Base-by-base conservation (phyloP, 2,329 filamentous ascomycete genomes). In the Acrocalymma vagum region DNA sequence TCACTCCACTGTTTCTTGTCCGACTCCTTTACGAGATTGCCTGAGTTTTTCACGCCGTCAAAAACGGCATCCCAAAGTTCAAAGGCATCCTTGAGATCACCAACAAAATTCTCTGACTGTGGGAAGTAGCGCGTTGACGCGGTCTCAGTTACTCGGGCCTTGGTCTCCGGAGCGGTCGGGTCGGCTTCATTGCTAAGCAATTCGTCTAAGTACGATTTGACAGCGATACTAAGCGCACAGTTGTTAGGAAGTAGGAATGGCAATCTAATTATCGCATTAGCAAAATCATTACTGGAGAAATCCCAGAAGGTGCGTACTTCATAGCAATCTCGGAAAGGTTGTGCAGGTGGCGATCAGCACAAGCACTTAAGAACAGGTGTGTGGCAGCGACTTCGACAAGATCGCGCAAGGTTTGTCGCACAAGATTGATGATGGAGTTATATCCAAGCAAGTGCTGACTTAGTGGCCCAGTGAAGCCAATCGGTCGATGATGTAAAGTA, bases 381-480 rank as follows among this genome's bases (percentile, higher is more conserved):
- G 85, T 85, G 14, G 92, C 78, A 49, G 93, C 83, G 27, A 90
- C 87, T 71, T 99, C 94, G 10, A 94, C 75, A 23, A 97, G 73
- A 65, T 95, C 91, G 31, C 94, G 84, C 51, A 95, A 79, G 22
- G 85, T 84, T 51, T 87, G 83, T 25, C 92, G 87, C 16, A 96
- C 85, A 26, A 88, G 84, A 2, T 86, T 86, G 26, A 90, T 85
- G 42, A 97, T 78, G 1, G 90, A 92, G 46, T 90, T 88, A 75
- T 92, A 99, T 17, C 85, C 86, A 27, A 99, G 79, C 36, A 96
- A 78, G 54, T 93, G 91, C 69, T 94, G 87, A 76, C 91, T 96
- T 1, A 99, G 79, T 1, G 94, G 93, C 1, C 94, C 94, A 2
- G 93, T 96, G 71, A 96, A 99, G 20, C 94, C 94, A 55, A 93